These are phyloP conservation scores for Cryptosporidium xiaoi DNA, from an alignment of 169 alveolate species.

Conservation along the genomic window DNA sequence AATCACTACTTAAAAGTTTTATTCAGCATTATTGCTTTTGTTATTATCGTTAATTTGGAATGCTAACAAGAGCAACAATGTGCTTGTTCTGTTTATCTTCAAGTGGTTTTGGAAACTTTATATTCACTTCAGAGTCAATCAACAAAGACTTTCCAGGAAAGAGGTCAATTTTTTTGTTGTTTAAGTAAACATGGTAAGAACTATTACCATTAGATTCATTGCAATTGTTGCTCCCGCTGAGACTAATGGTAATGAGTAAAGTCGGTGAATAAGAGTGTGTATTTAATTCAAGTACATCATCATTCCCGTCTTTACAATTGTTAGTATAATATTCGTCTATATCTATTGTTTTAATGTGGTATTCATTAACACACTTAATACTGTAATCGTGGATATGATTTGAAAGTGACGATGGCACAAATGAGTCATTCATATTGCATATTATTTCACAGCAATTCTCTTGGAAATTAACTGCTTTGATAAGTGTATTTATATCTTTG, in stretches of 20 bases:
- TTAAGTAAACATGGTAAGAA: too few relatives aligned
- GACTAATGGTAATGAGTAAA: too few relatives aligned
- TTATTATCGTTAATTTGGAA: background rate
- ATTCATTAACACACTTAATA: constrained; percentile 1
- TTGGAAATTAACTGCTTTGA: constrained; percentile 65
- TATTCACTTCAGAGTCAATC: background rate
- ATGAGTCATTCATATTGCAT: background rate
- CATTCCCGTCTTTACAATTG: background rate
- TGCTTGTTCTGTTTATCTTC: background rate
- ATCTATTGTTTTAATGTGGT: constrained; percentile 11
- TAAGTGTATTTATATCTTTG: constrained; percentile 84
- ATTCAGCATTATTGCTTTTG: background rate
- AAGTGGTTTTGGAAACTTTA: background rate
- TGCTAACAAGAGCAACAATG: background rate
- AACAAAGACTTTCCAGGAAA: background rate
- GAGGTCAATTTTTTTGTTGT: background rate
- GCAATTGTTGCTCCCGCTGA: too few relatives aligned
- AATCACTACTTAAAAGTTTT: too few relatives aligned
- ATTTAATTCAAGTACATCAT: background rate
- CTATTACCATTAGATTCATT: too few relatives aligned
- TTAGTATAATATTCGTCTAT: background rate
- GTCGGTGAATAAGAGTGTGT: background rate
- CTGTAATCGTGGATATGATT: constrained; percentile 9
- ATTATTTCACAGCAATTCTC: background rate
- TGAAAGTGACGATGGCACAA: background rate